These are phyloP conservation scores for Angomonas deanei DNA, from an alignment of 208 protist species.

Conservation along the genomic window DNA sequence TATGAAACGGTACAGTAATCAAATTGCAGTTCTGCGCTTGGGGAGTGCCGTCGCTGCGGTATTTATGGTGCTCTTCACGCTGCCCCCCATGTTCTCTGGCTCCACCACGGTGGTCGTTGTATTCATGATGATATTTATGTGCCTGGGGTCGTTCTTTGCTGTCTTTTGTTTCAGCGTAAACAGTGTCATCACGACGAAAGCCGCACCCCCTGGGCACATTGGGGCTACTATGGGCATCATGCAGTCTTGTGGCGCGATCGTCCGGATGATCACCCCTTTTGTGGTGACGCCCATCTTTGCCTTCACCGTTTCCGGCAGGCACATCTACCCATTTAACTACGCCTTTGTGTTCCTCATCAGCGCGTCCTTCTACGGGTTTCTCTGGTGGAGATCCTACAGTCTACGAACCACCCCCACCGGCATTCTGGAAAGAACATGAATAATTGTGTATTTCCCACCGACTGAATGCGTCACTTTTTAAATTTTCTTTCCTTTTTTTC, in stretches of 20 bases:
- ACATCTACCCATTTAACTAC: conserved; percentile 43
- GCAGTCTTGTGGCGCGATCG: conserved; percentile 42
- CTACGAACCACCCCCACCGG: conserved; percentile 15
- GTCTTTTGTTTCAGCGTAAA: conserved; percentile 59
- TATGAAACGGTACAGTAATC: conserved; percentile 14
- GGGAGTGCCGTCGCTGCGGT: conserved; percentile 8
- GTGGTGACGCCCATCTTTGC: conserved; percentile 37
- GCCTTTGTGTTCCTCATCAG: conserved; percentile 46
- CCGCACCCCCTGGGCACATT: conserved; percentile 26
- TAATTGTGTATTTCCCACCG: conserved; percentile 1
- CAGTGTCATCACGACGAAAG: conserved; percentile 48
- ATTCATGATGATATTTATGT: conserved; percentile 22
- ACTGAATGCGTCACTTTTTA: background rate
- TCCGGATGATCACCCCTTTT: conserved; percentile 32
- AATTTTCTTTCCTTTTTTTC: background rate
- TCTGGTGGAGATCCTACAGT: conserved; percentile 26
- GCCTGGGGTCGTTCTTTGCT: conserved; percentile 24
- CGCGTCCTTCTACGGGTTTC: conserved; percentile 1
- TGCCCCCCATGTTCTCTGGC: conserved; percentile 7
- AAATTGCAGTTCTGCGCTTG: conserved; percentile 33
- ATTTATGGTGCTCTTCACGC: background rate
- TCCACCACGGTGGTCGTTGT: background rate
- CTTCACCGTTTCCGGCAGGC: conserved; percentile 37
- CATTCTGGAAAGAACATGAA: conserved; percentile 7
- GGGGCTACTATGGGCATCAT: conserved; percentile 61